Conservation (phyloP, 306 rosid species). For the Quercus alba region DNA sequence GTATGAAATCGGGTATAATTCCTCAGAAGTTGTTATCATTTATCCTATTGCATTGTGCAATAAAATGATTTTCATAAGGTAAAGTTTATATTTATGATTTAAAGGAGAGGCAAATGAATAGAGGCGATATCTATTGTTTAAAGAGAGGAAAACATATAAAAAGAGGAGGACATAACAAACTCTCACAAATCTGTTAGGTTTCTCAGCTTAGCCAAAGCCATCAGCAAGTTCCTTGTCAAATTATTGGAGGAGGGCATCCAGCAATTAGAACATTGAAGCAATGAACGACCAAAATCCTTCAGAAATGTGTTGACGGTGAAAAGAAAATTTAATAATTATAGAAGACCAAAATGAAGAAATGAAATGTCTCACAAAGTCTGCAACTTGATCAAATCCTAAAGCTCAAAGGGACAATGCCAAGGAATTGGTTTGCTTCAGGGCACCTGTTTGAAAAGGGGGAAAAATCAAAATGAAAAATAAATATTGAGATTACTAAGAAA, state of each 20-base stretch:
- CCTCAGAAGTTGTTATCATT: slow-evolving; percentile 71
- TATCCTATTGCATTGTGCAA: slow-evolving; percentile 60
- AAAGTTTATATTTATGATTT: background rate
- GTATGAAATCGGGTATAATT: slow-evolving; percentile 62
- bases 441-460: too few relatives aligned
- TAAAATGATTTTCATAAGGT: background rate
- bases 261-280: background rate
- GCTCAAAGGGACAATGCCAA: too few relatives aligned
- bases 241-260: slow-evolving; percentile 23
- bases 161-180: slow-evolving; percentile 1
- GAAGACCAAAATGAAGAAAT: background rate
- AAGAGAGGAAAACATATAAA: too few relatives aligned
- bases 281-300: slow-evolving; percentile 12
- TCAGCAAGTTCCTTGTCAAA: slow-evolving; percentile 17
- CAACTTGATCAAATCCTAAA: too few relatives aligned
- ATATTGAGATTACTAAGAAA: too few relatives aligned
- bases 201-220: slow-evolving; percentile 5
- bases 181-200: slow-evolving; percentile 63
- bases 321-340: background rate
- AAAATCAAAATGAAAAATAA: too few relatives aligned
- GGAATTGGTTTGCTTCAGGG: too few relatives aligned
- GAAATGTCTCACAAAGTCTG: background rate
- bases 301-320: background rate
- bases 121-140: too few relatives aligned
- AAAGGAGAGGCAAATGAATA: background rate